A percentile compares a stretch with the other conserved stretches of the same genome.
phyloP scores from a whole-genome alignment of 768 basidiomycete species.

The Agaricus sinodeliciosus region DNA sequence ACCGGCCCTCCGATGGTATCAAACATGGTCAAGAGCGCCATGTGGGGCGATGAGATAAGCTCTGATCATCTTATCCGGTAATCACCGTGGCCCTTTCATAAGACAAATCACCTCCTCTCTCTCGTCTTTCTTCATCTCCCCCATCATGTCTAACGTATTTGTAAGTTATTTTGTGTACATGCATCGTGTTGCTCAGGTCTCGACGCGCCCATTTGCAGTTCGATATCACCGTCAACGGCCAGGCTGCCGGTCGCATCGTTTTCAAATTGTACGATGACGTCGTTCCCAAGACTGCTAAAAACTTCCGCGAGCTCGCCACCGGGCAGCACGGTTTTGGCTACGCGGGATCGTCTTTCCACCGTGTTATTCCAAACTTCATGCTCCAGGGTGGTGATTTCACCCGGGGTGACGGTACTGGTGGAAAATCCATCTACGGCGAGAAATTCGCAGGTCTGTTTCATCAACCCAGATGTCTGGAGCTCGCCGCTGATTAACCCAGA shows the following conservation, averaged over 20 bases:
- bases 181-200: background rate
- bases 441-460: conserved; percentile 50
- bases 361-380: conserved; percentile 82
- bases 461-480: background rate
- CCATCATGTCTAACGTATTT: conserved; percentile 25
- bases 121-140: conserved; percentile 1
- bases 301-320: conserved; percentile 88
- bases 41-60: conserved; percentile 3
- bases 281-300: conserved; percentile 67
- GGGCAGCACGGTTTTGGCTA: conserved; percentile 74
- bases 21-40: background rate
- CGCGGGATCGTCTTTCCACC: conserved; percentile 63
- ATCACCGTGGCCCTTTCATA: background rate
- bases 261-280: conserved; percentile 85
- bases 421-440: conserved; percentile 71
- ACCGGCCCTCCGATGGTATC: too few relatives aligned
- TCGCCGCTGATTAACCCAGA: conserved; percentile 33
- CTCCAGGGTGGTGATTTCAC: conserved; percentile 91
- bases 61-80: conserved; percentile 2
- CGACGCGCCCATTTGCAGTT: conserved; percentile 37
- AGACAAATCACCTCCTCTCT: background rate
- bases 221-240: conserved; percentile 46
- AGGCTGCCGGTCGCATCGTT: conserved; percentile 48
- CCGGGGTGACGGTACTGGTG: conserved; percentile 61
- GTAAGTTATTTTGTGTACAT: conserved; percentile 13